Conservation (phyloP, 768 basidiomycete species). For the Tulasnella sp. region DNA sequence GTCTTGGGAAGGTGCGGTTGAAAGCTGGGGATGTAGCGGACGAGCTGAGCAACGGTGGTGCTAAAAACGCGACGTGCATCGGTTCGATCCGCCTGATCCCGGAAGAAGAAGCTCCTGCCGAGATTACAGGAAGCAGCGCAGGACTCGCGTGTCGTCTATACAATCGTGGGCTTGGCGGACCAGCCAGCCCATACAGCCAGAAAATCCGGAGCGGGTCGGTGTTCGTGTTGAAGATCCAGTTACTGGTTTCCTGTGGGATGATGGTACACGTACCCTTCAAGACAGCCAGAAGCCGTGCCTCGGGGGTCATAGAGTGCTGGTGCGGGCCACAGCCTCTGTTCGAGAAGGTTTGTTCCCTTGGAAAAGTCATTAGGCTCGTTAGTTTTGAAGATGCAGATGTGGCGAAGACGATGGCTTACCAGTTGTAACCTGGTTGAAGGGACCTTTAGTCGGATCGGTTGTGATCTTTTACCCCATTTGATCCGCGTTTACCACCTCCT, state of each 20-base stretch:
- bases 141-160: conserved; percentile 26
- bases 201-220: conserved; percentile 17
- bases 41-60: conserved; percentile 29
- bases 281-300: not conserved
- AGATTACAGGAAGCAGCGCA: conserved; percentile 22
- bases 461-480: too few relatives aligned
- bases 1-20: conserved; percentile 7
- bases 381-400: too few relatives aligned
- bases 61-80: conserved; percentile 23
- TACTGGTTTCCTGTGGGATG: not conserved
- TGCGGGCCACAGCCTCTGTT: too few relatives aligned
- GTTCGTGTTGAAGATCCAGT: not conserved
- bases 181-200: conserved; percentile 29
- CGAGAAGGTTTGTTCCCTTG: too few relatives aligned
- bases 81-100: conserved; percentile 19
- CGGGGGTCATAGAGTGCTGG: too few relatives aligned
- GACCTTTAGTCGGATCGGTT: too few relatives aligned
- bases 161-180: conserved; percentile 31
- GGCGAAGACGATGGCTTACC: too few relatives aligned
- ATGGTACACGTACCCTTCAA: conserved; percentile 1
- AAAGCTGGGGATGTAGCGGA: conserved; percentile 17
- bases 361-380: too few relatives aligned
- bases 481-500: too few relatives aligned
- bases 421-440: too few relatives aligned
- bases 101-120: conserved; percentile 28